Evolutionary conservation across 768 basidiomycete species (phyloP).

Genomic region (Termitomyces sp.): DNA sequence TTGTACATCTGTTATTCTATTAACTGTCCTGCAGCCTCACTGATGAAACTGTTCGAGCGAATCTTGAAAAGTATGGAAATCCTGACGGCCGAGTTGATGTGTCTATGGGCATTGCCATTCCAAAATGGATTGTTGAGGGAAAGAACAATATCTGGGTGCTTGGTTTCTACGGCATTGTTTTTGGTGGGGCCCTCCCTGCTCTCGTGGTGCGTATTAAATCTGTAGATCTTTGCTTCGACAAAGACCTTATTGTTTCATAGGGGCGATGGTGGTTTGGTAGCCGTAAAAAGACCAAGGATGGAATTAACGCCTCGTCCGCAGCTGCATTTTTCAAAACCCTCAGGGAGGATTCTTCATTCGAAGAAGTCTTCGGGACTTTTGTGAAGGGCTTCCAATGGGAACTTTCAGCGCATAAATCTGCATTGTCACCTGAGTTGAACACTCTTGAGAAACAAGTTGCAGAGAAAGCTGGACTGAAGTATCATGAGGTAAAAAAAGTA

Average conservation of each 20-base stretch:
- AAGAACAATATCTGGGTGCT: conserved; percentile 92
- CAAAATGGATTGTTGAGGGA: conserved; percentile 88
- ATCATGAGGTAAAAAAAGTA: conserved; percentile 44
- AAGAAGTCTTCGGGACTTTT: conserved; percentile 68
- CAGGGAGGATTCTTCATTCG: conserved; percentile 72
- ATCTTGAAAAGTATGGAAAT: conserved; percentile 85
- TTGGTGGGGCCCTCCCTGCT: conserved; percentile 81
- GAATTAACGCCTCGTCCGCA: conserved; percentile 75
- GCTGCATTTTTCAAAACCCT: conserved; percentile 83
- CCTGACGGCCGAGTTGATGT: conserved; percentile 97
- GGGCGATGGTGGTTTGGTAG: conserved; percentile 98
- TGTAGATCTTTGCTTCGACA: background rate
- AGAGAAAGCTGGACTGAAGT: conserved; percentile 44
- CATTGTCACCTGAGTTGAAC: conserved; percentile 34
- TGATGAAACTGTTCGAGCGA: conserved; percentile 87
- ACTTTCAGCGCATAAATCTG: conserved; percentile 24
- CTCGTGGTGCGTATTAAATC: conserved; percentile 55
- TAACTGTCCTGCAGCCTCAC: conserved; percentile 53
- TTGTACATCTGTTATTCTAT: background rate
- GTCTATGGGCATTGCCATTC: conserved; percentile 92
- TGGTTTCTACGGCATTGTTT: conserved; percentile 79
- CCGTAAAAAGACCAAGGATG: conserved; percentile 87
- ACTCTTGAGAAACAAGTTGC: conserved; percentile 49
- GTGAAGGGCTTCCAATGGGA: conserved; percentile 65
- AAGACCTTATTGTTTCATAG: conserved; percentile 24